Percentiles rank a stretch among this genome's conserved stretches.
Conservation (phyloP, 768 basidiomycete genomes). For the Russula earlei region DNA sequence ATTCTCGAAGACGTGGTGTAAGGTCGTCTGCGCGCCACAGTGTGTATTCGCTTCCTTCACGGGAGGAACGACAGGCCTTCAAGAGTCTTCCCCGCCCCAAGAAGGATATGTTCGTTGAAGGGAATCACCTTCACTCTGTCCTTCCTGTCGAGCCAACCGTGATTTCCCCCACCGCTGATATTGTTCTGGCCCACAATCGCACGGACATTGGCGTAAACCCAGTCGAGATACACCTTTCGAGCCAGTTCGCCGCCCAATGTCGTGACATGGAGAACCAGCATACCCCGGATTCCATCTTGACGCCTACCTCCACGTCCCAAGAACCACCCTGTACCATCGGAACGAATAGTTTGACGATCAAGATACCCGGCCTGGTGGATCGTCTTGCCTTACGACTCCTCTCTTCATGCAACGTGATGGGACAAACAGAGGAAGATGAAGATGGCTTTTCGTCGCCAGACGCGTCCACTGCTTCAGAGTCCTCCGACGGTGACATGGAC, state of each 20-base stretch:
- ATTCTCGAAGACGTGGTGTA: neutral
- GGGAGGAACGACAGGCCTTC: slow-evolving; percentile 2
- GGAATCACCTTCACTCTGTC: neutral
- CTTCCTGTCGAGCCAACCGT: neutral
- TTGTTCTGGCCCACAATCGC: no score
- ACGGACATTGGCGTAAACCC: no score
- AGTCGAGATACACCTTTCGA: neutral
- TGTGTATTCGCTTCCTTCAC: neutral
- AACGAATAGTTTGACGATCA: neutral
- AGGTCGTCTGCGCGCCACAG: slow-evolving; percentile 3
- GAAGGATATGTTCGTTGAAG: slow-evolving; percentile 2
- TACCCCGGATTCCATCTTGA: neutral
- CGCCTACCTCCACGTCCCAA: neutral
- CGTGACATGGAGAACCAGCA: neutral
- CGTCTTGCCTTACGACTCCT: slow-evolving; percentile 7
- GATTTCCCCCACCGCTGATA: neutral
- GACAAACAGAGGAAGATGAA: neutral
- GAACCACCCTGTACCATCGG: neutral
- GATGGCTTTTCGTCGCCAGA: neutral
- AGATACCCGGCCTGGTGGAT: slow-evolving; percentile 4
- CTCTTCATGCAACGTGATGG: neutral
- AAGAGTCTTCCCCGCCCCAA: neutral
- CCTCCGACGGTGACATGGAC: neutral
- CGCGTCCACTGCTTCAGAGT: slow-evolving; percentile 1
- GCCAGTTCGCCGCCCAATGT: neutral